Base-by-base conservation (phyloP, 495 filamentous ascomycete genomes). In the Schizothecium vesticola region DNA sequence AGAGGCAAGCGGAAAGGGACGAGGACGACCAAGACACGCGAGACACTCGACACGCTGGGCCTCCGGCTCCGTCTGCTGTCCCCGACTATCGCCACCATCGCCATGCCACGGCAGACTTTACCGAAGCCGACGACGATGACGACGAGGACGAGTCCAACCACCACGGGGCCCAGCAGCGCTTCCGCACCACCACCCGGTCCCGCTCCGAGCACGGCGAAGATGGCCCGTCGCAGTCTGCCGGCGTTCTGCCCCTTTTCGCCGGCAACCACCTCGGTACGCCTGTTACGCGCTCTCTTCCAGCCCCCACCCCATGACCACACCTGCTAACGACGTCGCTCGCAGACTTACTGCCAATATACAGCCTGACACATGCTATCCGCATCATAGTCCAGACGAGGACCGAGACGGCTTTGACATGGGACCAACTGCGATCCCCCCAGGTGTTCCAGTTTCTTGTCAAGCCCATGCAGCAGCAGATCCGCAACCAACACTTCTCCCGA, bases 371-470 rank as follows among this genome's bases (percentile, higher is more conserved):
- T 80, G 86, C 90, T 13, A 94, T 97, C 62, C 91, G 94, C 65
- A 86, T 91, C 22, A 81, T 97, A 56, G 88, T 98, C 59, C 84
- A 90, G 62, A 83, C 91, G 23, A 86, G 90, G 76, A 94, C 92
- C 78, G 94, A 98, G 78, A 97, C 94, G 4, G 94, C 91, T 0
- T 79, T 98, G 63, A 89, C 91, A n/a, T 98, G 93, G 93, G 94
- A 97, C 68, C 94, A 98, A 78, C 82, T 98, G 69, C 87, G 94
- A 61, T 96, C 94, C 11, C 94, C 94, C 8, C 94, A 98, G 75
- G 90, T 98, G 36, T 97, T 92, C 19, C 93, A 96, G 77, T 98
- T 98, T 75, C 84, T 98, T 24, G 85, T 97, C 72, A 98, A 97
- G 81, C 94, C 94, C 3, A 86, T 88, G 81, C 92, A 93, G 77